Evolutionary conservation across 192 early-diverging fungal species (phyloP), one percentile per base, ranked within the genome.

Genomic region (Coemansia sp.): DNA sequence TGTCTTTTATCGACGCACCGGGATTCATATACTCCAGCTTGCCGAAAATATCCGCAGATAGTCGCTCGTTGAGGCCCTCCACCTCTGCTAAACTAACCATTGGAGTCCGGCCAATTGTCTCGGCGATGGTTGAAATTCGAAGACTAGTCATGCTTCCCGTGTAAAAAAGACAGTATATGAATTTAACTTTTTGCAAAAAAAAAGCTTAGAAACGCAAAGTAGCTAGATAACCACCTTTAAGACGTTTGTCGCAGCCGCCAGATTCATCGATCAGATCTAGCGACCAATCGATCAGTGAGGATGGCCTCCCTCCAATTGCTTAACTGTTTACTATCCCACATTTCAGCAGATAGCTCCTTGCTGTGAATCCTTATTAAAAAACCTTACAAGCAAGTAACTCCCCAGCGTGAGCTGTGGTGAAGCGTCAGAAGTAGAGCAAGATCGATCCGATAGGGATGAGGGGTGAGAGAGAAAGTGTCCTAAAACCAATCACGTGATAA

Each of bases 11-110:
- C 23, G 88, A 89, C 10, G 85, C 86, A n/a, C 74, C 67, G 2
- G 88, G 86, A 60, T 91, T 91, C 49, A 80, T 78, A 71, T 84
- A 93, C 65, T 93, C 91, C 6, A 89, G 79, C 68, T 93, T 93
- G 49, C 85, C 91, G 6, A 88, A 54, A 1, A 91, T 56, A 53
- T 91, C 85, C 0, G 87, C 85, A 69, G 72, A 32, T 24, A 51
- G 31, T 1, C 54, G 52, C 8, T 21, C 51, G 10, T 49, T 53
- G 18, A 64, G 41, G 14, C 60, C 66, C 16, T 58, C 82, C 56
- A 63, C 54, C 9, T 32, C 52, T 12, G 18, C 32, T 59, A 76
- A 82, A 31, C 34, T 62, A 21, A 88, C 86, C 54, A 88, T 71
- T n/a, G 88, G 88, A 9, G 88, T 89, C 26, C 76, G 78, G 34